Percentiles rank a stretch among this genome's conserved stretches.
phyloP scores from a whole-genome alignment of 169 alveolate genomes.

The Plasmodium gonderi region DNA sequence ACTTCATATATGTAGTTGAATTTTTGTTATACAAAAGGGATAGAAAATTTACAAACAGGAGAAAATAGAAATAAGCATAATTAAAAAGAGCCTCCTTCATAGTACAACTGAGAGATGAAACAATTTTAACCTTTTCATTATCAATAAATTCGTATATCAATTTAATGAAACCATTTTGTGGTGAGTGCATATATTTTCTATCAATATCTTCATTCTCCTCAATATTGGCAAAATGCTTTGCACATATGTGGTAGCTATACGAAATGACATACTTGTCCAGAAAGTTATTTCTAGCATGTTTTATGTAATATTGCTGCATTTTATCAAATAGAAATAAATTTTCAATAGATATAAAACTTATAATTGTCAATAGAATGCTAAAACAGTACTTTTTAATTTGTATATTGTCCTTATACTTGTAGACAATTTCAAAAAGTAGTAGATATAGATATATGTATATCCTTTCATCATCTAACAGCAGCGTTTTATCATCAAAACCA shows the following conservation, averaged over 20 bases:
- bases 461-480: slow-evolving; percentile 6
- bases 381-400: slow-evolving; percentile 67
- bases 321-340: slow-evolving; percentile 62
- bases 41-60: slow-evolving; percentile 59
- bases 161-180: slow-evolving; percentile 17
- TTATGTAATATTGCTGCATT: slow-evolving; percentile 47
- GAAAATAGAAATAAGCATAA: slow-evolving; percentile 52
- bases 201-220: not conserved
- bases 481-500: not conserved
- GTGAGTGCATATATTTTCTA: not conserved
- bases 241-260: slow-evolving; percentile 64
- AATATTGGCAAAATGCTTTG: slow-evolving; percentile 1
- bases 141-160: slow-evolving; percentile 24
- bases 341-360: slow-evolving; percentile 53
- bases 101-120: not conserved
- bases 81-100: not conserved
- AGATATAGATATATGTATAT: slow-evolving; percentile 54
- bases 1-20: slow-evolving; percentile 46
- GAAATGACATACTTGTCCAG: slow-evolving; percentile 68
- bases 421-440: slow-evolving; percentile 55
- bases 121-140: slow-evolving; percentile 1
- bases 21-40: slow-evolving; percentile 64
- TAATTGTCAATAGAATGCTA: slow-evolving; percentile 30
- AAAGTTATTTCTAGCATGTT: not conserved
- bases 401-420: slow-evolving; percentile 53